phyloP scores from a whole-genome alignment of 495 filamentous ascomycete genomes.

The Physcia stellaris region DNA sequence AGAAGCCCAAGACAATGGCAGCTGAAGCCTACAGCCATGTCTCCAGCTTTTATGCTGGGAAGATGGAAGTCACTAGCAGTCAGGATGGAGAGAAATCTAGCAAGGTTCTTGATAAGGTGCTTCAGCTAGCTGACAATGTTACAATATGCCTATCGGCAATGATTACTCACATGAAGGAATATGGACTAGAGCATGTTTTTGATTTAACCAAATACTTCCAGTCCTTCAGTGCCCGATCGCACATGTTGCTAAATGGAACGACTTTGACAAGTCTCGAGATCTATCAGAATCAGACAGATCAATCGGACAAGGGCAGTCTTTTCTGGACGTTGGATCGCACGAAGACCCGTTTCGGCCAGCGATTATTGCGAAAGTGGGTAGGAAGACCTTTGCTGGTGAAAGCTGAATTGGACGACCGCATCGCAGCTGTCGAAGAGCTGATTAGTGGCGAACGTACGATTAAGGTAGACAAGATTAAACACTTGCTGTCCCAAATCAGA shows the following conservation, averaged over 20 bases:
- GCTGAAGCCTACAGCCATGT: conserved; percentile 80
- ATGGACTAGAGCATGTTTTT: conserved; percentile 91
- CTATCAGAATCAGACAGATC: conserved; percentile 88
- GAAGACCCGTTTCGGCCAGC: conserved; percentile 74
- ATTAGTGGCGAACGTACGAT: conserved; percentile 48
- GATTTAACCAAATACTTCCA: conserved; percentile 96
- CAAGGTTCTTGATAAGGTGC: conserved; percentile 67
- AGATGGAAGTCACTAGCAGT: conserved; percentile 49
- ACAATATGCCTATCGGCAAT: conserved; percentile 91
- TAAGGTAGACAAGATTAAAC: conserved; percentile 58
- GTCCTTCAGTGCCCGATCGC: conserved; percentile 83
- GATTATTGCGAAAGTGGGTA: conserved; percentile 88
- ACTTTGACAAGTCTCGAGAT: conserved; percentile 90
- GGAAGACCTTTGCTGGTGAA: conserved; percentile 80
- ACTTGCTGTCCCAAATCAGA: conserved; percentile 54
- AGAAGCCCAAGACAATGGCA: conserved; percentile 69
- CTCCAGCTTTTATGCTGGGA: conserved; percentile 83
- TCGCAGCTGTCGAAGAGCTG: conserved; percentile 80
- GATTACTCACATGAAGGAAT: conserved; percentile 89
- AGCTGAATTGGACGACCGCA: conserved; percentile 61
- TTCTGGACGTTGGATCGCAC: conserved; percentile 96
- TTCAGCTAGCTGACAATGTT: conserved; percentile 71
- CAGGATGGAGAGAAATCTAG: conserved; percentile 35
- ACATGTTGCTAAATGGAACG: conserved; percentile 95
- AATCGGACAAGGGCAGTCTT: conserved; percentile 72